These are phyloP conservation scores for Linaria vulgaris DNA, from an alignment of 257 asterid genomes.

Conservation along the genomic window DNA sequence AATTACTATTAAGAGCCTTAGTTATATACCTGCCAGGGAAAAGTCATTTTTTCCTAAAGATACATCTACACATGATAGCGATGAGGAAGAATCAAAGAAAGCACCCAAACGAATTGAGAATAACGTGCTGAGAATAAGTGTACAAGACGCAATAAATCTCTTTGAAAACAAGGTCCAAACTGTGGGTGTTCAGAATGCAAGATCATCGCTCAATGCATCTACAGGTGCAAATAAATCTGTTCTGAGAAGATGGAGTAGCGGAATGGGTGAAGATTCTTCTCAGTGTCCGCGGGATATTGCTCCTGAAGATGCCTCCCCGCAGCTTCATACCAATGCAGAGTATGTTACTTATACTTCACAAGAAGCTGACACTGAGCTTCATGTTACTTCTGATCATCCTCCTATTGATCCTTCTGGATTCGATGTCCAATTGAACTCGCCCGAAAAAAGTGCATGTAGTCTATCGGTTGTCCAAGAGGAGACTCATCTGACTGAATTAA, in stretches of 20 bases:
- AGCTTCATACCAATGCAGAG: conserved; percentile 33
- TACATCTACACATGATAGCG: too few species aligned
- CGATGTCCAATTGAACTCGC: conserved; percentile 38
- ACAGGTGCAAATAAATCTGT: conserved; percentile 72
- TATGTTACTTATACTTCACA: conserved; percentile 24
- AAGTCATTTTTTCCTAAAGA: conserved; percentile 49
- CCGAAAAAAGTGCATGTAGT: conserved; percentile 33
- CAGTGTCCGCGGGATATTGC: conserved; percentile 35
- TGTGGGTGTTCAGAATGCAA: conserved; percentile 56
- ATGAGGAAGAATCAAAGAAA: conserved; percentile 62
- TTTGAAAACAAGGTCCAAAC: conserved; percentile 77
- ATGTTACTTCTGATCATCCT: conserved; percentile 25
- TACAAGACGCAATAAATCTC: conserved; percentile 88
- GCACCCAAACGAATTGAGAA: conserved; percentile 49
- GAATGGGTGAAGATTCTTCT: conserved; percentile 56
- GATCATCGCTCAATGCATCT: conserved; percentile 45
- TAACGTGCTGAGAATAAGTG: conserved; percentile 73
- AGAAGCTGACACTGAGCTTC: conserved; percentile 38
- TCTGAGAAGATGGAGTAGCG: conserved; percentile 96
- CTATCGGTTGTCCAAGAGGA: conserved; percentile 40
- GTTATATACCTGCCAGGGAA: conserved; percentile 63
- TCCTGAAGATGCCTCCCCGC: conserved; percentile 38
- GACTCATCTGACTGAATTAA: conserved; percentile 34
- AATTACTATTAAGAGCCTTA: conserved; percentile 78
- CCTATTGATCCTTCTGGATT: conserved; percentile 34